These are phyloP conservation scores for Neurospora sp. DNA, from an alignment of 2,329 filamentous ascomycete genomes.

Conservation along the genomic window DNA sequence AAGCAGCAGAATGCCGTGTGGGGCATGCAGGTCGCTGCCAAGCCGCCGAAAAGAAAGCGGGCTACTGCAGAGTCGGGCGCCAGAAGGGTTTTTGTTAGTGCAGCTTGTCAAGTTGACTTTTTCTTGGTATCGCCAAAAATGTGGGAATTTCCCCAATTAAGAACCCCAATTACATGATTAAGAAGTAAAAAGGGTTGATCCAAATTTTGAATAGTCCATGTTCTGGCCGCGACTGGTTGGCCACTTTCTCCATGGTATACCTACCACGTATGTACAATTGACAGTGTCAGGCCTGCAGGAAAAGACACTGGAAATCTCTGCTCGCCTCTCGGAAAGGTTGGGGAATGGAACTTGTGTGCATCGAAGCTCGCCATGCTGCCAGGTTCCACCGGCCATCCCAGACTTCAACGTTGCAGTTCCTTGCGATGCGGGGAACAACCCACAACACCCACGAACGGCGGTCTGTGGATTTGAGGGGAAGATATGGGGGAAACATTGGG, in stretches of 20 bases:
- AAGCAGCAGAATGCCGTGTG: neutral
- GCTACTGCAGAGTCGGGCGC: neutral
- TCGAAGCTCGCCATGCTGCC: neutral
- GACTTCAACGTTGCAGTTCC: neutral
- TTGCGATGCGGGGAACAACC: neutral
- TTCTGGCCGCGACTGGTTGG: neutral
- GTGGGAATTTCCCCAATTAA: neutral
- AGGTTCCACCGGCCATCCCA: neutral
- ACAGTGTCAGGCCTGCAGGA: neutral
- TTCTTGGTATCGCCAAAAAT: neutral
- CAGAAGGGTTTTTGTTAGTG: neutral
- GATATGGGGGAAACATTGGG: neutral
- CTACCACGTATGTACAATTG: neutral
- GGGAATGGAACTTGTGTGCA: neutral
- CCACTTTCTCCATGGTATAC: neutral
- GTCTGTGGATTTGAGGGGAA: neutral
- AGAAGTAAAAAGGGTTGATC: neutral
- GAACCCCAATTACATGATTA: neutral
- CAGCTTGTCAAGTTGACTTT: neutral
- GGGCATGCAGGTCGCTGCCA: neutral
- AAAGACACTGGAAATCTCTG: neutral
- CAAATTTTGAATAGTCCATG: neutral
- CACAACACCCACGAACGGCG: neutral
- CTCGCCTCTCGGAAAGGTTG: neutral
- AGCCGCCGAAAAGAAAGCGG: neutral